A percentile compares a stretch with the other conserved stretches of the same genome.
These are phyloP conservation scores for Penicillium verrucosum DNA, from an alignment of 2,329 filamentous ascomycete species.

Conservation along the genomic window DNA sequence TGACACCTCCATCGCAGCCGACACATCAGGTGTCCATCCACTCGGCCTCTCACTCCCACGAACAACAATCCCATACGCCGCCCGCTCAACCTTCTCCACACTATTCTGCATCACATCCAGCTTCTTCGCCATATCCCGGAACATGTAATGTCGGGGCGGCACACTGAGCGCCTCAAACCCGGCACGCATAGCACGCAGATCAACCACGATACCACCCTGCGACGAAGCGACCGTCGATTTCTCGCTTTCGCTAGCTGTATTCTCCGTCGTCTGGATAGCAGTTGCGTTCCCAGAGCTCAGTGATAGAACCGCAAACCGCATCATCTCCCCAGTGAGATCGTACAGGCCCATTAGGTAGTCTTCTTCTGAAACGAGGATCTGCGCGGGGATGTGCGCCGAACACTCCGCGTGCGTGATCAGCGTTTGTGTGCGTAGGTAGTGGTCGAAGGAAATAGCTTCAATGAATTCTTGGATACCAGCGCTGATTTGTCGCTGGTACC, in stretches of 20 bases:
- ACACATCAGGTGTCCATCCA: constrained; percentile 84
- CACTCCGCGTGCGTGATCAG: constrained; percentile 69
- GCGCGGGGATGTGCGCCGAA: constrained; percentile 41
- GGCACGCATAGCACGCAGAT: constrained; percentile 74
- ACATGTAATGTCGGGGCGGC: constrained; percentile 51
- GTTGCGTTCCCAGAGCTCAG: constrained; percentile 69
- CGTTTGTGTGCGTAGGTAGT: constrained; percentile 76
- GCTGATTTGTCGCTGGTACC: constrained; percentile 76
- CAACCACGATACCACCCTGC: constrained; percentile 68
- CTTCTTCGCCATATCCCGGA: constrained; percentile 70
- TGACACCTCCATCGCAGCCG: constrained; percentile 41
- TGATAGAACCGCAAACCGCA: constrained; percentile 89
- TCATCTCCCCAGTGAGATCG: constrained; percentile 92
- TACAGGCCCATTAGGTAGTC: constrained; percentile 92
- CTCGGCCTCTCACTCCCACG: constrained; percentile 83
- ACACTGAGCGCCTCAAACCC: constrained; percentile 71
- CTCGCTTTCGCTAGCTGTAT: constrained; percentile 1
- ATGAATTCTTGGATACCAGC: constrained; percentile 87
- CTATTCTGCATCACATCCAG: constrained; percentile 80
- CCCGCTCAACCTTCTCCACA: constrained; percentile 89
- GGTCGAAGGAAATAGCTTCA: constrained; percentile 82
- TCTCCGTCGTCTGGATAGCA: constrained; percentile 28
- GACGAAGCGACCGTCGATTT: constrained; percentile 22
- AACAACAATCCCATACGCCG: constrained; percentile 83
- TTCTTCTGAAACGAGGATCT: constrained; percentile 67